A percentile compares a stretch with the other conserved stretches of the same genome.
Evolutionary conservation across 2,329 filamentous ascomycete genomes (phyloP).

Genomic region (Fusarium albosuccineum): DNA sequence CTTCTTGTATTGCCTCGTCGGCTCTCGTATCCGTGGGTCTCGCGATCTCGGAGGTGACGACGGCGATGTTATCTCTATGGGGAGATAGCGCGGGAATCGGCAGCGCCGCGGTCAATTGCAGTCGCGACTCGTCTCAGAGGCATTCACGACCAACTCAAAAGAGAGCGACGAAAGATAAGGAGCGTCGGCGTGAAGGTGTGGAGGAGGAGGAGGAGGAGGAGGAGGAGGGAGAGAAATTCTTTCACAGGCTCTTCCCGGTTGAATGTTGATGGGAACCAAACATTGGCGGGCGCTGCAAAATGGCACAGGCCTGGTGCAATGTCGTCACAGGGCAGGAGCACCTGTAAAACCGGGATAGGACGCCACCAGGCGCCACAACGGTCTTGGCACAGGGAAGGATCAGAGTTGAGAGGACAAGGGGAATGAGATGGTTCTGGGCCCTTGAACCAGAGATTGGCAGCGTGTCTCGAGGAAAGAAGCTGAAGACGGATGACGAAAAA

Average conservation of each 20-base stretch:
- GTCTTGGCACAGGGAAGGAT: slow-evolving; percentile 27
- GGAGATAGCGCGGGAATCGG: slow-evolving; percentile 27
- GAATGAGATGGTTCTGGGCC: slow-evolving; percentile 1
- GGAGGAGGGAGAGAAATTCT: slow-evolving; percentile 3
- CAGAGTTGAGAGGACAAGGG: slow-evolving; percentile 5
- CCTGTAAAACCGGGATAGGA: slow-evolving; percentile 31
- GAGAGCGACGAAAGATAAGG: slow-evolving; percentile 13
- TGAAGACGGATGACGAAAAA: background rate
- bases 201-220: slow-evolving; percentile 7
- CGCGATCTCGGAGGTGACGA: slow-evolving; percentile 33
- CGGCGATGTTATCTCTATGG: slow-evolving; percentile 29
- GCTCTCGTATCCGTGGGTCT: slow-evolving; percentile 17
- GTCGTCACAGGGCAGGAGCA: slow-evolving; percentile 46
- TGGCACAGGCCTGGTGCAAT: slow-evolving; percentile 42
- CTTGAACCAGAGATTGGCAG: background rate
- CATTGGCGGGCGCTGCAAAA: slow-evolving; percentile 26
- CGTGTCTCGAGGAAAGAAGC: background rate
- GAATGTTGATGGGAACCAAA: slow-evolving; percentile 15
- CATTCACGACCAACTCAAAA: slow-evolving; percentile 16
- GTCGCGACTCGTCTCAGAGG: slow-evolving; percentile 27
- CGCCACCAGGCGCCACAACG: slow-evolving; percentile 41
- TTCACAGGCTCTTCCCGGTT: slow-evolving; percentile 6
- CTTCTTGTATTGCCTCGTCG: slow-evolving; percentile 19
- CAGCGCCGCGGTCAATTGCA: slow-evolving; percentile 40
- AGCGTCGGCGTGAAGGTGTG: slow-evolving; percentile 1